Evolutionary conservation across 2,329 filamentous ascomycete species (phyloP), one percentile per base, ranked within the genome.

Genomic region (Aspergillus brunneoviolaceus): DNA sequence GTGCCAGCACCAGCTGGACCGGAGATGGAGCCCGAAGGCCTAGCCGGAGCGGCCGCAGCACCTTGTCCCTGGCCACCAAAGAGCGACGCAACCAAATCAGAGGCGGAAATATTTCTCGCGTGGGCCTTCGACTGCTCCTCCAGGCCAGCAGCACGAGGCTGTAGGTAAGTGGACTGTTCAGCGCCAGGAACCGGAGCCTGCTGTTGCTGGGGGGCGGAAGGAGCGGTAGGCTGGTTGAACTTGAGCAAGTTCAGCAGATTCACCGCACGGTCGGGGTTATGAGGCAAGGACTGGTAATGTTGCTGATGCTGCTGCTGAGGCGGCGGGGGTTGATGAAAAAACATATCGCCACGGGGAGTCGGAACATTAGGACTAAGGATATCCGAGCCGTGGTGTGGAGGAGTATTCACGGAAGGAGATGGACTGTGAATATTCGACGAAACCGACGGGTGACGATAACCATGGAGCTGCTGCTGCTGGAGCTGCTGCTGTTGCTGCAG

Each of bases 191-290:
- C 62, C 52, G 64, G 55, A 47, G 67, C 63, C 48, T 70, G 71
- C 51, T 75, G 74, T 56, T 75, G 74, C 58, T 73, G 72, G 31
- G 68, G 55, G 55, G 66, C 59, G 54, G 70, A 65, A 55, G 70
- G 65, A 57, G 58, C 67, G 33, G 76, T 63, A 45, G 80, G 75
- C 65, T 84, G 80, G 62, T 83, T 87, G 76, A 87, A 89, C 73
- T 87, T 87, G 63, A 90, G 80, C 62, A 90, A 74, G 69, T 84
- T 89, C 60, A 90, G 80, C 65, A 90, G 74, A 68, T 84, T 85
- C 63, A 81, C 80, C 16, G 84, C 83, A 61, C 82, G 80, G 59
- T 81, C 80, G 53, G 76, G 72, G 60, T 78, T 80, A 49, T 70
- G 65, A 23, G 71, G 66, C 63, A 75, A 67, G 66, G 73, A 60